A percentile compares a stretch with the other conserved stretches of the same genome.
These are phyloP conservation scores for Diaporthe velutina DNA, from an alignment of 2,329 filamentous ascomycete genomes.

Conservation along the genomic window DNA sequence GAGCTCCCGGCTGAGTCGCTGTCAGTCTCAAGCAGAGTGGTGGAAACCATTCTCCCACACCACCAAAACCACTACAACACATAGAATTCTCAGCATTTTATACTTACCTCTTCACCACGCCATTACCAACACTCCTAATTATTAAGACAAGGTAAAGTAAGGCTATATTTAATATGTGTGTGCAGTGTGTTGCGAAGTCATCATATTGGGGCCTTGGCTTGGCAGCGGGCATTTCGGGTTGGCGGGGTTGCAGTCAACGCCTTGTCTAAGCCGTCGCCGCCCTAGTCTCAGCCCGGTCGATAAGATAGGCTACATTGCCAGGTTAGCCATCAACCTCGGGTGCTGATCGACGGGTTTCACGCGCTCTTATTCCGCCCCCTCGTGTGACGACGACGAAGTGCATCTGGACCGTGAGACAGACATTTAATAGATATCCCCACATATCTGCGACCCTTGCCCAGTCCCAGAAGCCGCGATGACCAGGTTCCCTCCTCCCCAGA, in stretches of 20 bases:
- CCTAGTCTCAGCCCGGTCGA: background rate
- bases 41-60: too few relatives aligned
- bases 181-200: background rate
- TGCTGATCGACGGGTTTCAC: background rate
- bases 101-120: too few relatives aligned
- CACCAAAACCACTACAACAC: too few relatives aligned
- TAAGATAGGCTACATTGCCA: background rate
- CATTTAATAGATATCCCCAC: background rate
- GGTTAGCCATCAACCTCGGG: background rate
- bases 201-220: background rate
- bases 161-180: background rate
- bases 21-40: too few relatives aligned
- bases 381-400: background rate
- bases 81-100: too few relatives aligned
- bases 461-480: constrained; percentile 23
- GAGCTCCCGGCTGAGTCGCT: too few relatives aligned
- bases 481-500: constrained; percentile 42
- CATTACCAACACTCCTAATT: too few relatives aligned
- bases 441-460: background rate
- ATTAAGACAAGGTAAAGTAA: too few relatives aligned
- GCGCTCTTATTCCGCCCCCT: background rate
- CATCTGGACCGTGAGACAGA: background rate
- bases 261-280: background rate
- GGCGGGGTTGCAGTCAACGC: background rate
- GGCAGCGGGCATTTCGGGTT: background rate